Percentiles rank a stretch among this genome's conserved stretches.
phyloP scores from a whole-genome alignment of 2,329 filamentous ascomycete genomes.

The Apiospora pterosperma region DNA sequence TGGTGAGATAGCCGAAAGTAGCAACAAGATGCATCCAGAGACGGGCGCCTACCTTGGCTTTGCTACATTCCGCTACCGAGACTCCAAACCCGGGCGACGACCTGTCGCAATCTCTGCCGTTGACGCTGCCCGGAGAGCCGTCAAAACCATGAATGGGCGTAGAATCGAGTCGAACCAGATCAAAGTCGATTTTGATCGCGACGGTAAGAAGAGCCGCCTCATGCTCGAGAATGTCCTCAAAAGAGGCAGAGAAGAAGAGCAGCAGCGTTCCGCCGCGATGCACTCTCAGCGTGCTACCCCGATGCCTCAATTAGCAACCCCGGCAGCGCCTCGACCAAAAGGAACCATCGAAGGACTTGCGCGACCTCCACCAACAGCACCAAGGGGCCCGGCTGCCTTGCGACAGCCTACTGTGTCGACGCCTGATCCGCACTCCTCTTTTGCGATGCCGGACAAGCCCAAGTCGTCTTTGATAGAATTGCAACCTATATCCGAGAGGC shows the following conservation, averaged over 20 bases:
- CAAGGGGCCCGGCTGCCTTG: slow-evolving; percentile 73
- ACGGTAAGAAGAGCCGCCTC: slow-evolving; percentile 76
- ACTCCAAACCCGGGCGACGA: slow-evolving; percentile 57
- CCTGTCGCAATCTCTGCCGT: slow-evolving; percentile 61
- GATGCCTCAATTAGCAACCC: slow-evolving; percentile 21
- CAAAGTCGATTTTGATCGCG: slow-evolving; percentile 83
- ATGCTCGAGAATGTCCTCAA: slow-evolving; percentile 74
- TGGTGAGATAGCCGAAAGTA: slow-evolving; percentile 85
- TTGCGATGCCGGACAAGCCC: slow-evolving; percentile 39
- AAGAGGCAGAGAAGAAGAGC: slow-evolving; percentile 61
- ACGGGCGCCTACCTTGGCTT: slow-evolving; percentile 94
- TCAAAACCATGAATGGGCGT: slow-evolving; percentile 72
- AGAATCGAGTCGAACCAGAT: slow-evolving; percentile 76
- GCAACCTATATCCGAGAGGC: slow-evolving; percentile 62
- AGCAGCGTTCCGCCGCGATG: slow-evolving; percentile 20
- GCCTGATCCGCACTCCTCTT: slow-evolving; percentile 31
- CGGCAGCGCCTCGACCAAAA: slow-evolving; percentile 25
- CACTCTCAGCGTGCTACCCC: slow-evolving; percentile 19
- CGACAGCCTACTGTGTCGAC: slow-evolving; percentile 32
- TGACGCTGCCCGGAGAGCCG: slow-evolving; percentile 77
- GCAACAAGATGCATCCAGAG: slow-evolving; percentile 91
- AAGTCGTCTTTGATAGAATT: slow-evolving; percentile 58
- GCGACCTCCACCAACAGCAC: slow-evolving; percentile 77
- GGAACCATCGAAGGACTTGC: slow-evolving; percentile 39
- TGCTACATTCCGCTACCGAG: slow-evolving; percentile 85